Conservation (phyloP, 306 rosid genomes). For the Vigna hirtella region DNA sequence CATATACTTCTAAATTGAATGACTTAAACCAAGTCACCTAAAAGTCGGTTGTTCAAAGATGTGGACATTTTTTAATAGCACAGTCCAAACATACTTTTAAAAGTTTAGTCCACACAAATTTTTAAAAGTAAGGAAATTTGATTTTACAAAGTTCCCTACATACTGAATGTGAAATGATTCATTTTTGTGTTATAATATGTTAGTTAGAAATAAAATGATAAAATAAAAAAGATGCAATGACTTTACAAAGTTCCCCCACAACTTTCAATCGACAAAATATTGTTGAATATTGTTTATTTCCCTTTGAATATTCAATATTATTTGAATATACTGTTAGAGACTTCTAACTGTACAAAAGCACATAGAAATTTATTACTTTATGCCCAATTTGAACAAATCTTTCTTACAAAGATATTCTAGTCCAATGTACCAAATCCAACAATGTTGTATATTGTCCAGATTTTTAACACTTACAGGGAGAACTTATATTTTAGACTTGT, state of each 20-base stretch:
- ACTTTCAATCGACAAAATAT: too few relatives aligned
- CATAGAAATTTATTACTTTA: not conserved
- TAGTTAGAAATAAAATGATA: not conserved
- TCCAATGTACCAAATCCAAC: too few relatives aligned
- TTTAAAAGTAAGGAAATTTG: not conserved
- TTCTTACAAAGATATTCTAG: too few relatives aligned
- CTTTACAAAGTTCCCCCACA: conserved; percentile 34
- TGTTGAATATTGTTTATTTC: too few relatives aligned
- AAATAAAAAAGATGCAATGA: not conserved
- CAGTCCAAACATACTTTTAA: not conserved
- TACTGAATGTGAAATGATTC: not conserved
- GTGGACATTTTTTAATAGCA: not conserved
- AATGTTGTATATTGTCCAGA: too few relatives aligned
- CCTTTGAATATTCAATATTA: too few relatives aligned
- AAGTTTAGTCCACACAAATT: not conserved
- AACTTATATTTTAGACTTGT: too few relatives aligned
- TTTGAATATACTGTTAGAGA: too few relatives aligned
- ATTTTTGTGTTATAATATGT: not conserved
- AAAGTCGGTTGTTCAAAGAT: not conserved
- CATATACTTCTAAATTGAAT: not conserved
- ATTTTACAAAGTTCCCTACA: not conserved
- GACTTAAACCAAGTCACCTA: not conserved
- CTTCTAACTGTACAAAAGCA: not conserved
- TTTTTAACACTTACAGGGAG: too few relatives aligned
- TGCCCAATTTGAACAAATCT: too few relatives aligned